These are phyloP conservation scores for Penicillium robsamsonii DNA, from an alignment of 495 filamentous ascomycete genomes.

Conservation along the genomic window DNA sequence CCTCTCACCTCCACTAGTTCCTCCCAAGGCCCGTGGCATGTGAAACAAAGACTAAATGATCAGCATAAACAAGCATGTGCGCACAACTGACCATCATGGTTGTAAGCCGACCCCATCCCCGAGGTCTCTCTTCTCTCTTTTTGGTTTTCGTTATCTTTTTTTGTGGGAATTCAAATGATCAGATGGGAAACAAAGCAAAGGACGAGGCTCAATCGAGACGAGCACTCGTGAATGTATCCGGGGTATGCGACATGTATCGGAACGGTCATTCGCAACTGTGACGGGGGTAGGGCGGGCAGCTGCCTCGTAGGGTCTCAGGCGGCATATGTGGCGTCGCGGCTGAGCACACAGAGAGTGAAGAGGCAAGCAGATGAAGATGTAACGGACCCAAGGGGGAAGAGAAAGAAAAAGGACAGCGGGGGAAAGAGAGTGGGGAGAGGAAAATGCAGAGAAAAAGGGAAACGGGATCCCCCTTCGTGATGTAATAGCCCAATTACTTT, in stretches of 20 bases:
- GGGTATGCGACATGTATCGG: constrained; percentile 23
- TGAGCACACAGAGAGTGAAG: constrained; percentile 17
- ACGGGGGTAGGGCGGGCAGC: constrained; percentile 33
- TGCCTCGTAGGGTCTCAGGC: constrained; percentile 41
- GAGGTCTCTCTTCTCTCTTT: not conserved
- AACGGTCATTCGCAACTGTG: constrained; percentile 30
- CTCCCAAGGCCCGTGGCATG: constrained; percentile 13
- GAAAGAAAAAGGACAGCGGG: constrained; percentile 19
- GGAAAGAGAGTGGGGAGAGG: constrained; percentile 41
- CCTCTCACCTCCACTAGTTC: not conserved
- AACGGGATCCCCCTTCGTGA: constrained; percentile 16
- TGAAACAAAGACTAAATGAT: constrained; percentile 21
- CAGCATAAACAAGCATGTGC: constrained; percentile 15
- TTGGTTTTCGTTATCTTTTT: constrained; percentile 15
- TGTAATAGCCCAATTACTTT: constrained; percentile 17
- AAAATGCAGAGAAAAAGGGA: constrained; percentile 29
- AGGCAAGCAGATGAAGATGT: constrained; percentile 1
- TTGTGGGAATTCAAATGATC: not conserved
- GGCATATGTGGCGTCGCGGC: constrained; percentile 34
- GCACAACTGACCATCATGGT: constrained; percentile 43
- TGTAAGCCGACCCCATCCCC: constrained; percentile 42
- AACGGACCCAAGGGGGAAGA: constrained; percentile 2
- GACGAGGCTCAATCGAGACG: constrained; percentile 28
- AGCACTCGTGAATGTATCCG: constrained; percentile 6
- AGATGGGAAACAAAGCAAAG: not conserved